These are phyloP conservation scores for Ceratocystis colombiana DNA, from an alignment of 2,329 filamentous ascomycete species.

Conservation along the genomic window DNA sequence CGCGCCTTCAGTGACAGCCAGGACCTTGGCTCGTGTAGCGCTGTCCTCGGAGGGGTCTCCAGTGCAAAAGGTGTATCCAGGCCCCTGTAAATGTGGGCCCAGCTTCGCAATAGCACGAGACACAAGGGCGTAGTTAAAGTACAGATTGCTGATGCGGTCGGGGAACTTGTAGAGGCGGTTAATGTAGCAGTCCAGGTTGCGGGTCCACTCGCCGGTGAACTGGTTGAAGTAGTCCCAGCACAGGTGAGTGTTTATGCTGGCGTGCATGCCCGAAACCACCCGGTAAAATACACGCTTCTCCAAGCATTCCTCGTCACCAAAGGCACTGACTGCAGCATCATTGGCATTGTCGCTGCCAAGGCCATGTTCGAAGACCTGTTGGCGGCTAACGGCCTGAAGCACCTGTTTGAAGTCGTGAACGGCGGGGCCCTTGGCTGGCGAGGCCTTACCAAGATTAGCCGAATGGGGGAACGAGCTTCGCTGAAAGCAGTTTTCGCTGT, in stretches of 20 bases:
- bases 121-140: conserved; percentile 98
- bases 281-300: conserved; percentile 99
- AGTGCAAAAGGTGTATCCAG: conserved; percentile 79
- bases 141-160: conserved; percentile 90
- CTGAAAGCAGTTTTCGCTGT: conserved; percentile 92
- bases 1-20: conserved; percentile 61
- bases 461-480: conserved; percentile 53
- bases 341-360: conserved; percentile 38
- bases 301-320: conserved; percentile 81
- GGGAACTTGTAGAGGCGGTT: conserved; percentile 72
- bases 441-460: conserved; percentile 42
- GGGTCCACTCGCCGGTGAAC: conserved; percentile 83
- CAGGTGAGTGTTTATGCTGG: conserved; percentile 89
- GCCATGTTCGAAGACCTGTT: conserved; percentile 52
- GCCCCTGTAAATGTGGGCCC: conserved; percentile 58
- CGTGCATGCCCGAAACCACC: conserved; percentile 93
- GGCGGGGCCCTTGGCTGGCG: conserved; percentile 40
- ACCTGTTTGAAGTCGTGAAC: conserved; percentile 53
- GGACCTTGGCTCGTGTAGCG: conserved; percentile 69
- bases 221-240: conserved; percentile 96
- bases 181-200: conserved; percentile 83
- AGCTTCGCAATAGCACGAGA: conserved; percentile 86
- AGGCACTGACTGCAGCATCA: conserved; percentile 54
- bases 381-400: conserved; percentile 48
- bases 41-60: conserved; percentile 71